Percentiles rank a stretch among this genome's conserved stretches.
These are phyloP conservation scores for Colletotrichum siamense DNA, from an alignment of 2,329 filamentous ascomycete genomes.

Conservation along the genomic window DNA sequence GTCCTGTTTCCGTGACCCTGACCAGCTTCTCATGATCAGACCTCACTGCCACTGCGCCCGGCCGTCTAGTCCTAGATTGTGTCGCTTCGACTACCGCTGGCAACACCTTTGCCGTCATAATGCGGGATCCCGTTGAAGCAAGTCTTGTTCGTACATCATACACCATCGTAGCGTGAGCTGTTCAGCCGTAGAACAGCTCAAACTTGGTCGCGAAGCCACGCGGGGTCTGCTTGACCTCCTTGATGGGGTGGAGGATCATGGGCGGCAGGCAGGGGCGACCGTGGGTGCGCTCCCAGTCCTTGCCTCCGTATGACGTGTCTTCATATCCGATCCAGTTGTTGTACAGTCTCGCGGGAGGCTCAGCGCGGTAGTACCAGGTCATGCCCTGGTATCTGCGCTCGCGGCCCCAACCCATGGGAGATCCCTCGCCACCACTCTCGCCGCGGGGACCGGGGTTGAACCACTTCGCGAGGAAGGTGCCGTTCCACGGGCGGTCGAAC, in stretches of 20 bases:
- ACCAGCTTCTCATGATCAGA: background rate
- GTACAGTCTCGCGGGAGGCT: slow-evolving; percentile 62
- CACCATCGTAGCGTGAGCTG: slow-evolving; percentile 10
- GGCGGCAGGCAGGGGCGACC: slow-evolving; percentile 64
- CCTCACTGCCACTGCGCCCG: background rate
- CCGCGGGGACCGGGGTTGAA: slow-evolving; percentile 65
- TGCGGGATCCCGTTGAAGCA: background rate
- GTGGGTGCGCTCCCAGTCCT: slow-evolving; percentile 59
- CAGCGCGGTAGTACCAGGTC: slow-evolving; percentile 67
- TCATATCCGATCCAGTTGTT: slow-evolving; percentile 69
- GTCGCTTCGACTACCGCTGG: background rate
- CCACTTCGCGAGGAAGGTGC: slow-evolving; percentile 58
- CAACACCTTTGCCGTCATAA: background rate
- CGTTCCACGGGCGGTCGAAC: slow-evolving; percentile 76
- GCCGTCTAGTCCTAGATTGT: background rate
- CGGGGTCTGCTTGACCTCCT: slow-evolving; percentile 59
- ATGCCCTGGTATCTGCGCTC: slow-evolving; percentile 63
- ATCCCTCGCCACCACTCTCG: slow-evolving; percentile 58
- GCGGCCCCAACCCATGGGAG: slow-evolving; percentile 64
- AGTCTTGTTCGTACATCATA: slow-evolving; percentile 19
- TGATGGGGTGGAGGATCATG: slow-evolving; percentile 65
- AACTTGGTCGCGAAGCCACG: slow-evolving; percentile 45
- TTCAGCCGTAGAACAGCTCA: slow-evolving; percentile 42
- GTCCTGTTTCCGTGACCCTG: background rate
- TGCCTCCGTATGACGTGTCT: slow-evolving; percentile 59